Percentiles rank a stretch among this genome's conserved stretches.
phyloP scores from a whole-genome alignment of 129 eudicot species.

The Helianthus tuberosus region DNA sequence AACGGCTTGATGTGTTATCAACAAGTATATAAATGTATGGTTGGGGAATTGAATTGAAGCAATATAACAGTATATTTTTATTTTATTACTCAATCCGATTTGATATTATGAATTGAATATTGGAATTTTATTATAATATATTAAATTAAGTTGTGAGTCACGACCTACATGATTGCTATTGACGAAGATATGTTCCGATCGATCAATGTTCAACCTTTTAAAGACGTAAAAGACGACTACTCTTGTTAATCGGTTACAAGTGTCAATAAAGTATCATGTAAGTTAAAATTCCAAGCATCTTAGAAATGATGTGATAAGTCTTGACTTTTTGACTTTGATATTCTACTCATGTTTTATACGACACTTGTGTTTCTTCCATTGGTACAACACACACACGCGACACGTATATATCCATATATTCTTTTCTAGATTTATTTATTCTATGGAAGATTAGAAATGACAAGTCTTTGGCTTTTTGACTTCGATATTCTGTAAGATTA shows the following conservation, averaged over 20 bases:
- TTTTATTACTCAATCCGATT: neutral
- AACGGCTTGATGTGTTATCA: constrained; percentile 10
- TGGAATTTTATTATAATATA: neutral
- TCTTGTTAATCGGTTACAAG: neutral
- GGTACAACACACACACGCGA: neutral
- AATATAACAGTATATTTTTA: neutral
- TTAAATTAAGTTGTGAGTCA: neutral
- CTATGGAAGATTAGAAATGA: too few relatives aligned
- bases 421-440: too few relatives aligned
- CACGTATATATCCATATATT: neutral
- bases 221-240: constrained; percentile 1
- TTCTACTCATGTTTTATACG: neutral
- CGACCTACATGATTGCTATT: neutral
- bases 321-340: neutral
- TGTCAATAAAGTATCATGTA: neutral
- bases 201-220: neutral
- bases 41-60: constrained; percentile 3
- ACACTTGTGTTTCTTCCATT: neutral
- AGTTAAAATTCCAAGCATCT: neutral
- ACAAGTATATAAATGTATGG: constrained; percentile 23
- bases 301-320: neutral
- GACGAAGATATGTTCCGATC: neutral
- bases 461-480: too few relatives aligned
- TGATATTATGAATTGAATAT: too few relatives aligned
- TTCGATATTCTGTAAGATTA: too few relatives aligned